Conservation (phyloP, 768 basidiomycete genomes). For the Psilocybe azurescens region DNA sequence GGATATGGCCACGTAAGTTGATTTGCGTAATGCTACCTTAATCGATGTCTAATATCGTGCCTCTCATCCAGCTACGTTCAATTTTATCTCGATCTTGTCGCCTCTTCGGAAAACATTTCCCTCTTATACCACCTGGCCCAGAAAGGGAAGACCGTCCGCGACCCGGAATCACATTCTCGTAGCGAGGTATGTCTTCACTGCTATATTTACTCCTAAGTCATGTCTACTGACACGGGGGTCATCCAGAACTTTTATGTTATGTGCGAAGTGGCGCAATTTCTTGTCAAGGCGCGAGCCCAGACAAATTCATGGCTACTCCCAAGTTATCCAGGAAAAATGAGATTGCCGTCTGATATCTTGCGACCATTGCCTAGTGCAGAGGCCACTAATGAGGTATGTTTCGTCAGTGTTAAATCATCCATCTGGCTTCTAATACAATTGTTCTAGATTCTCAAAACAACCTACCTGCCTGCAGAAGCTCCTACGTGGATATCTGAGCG, state of each 20-base stretch:
- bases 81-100: conserved; percentile 83
- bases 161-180: conserved; percentile 66
- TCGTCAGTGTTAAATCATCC: background rate
- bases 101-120: conserved; percentile 80
- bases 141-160: conserved; percentile 87
- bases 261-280: conserved; percentile 87
- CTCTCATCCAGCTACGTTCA: conserved; percentile 73
- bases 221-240: background rate
- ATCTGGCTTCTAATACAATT: background rate
- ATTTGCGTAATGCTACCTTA: background rate
- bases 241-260: conserved; percentile 84
- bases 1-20: conserved; percentile 79
- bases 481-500: conserved; percentile 60
- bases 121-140: conserved; percentile 83
- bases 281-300: conserved; percentile 76
- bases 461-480: conserved; percentile 70
- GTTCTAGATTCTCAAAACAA: conserved; percentile 65
- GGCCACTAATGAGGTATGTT: conserved; percentile 61
- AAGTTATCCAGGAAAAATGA: conserved; percentile 81
- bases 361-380: conserved; percentile 70
- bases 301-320: conserved; percentile 75
- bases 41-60: background rate
- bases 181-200: conserved; percentile 59
- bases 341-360: conserved; percentile 84
- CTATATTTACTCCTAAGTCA: background rate